A percentile compares a stretch with the other conserved stretches of the same genome.
Conservation (phyloP, 768 basidiomycete species). For the Russula olivacea region DNA sequence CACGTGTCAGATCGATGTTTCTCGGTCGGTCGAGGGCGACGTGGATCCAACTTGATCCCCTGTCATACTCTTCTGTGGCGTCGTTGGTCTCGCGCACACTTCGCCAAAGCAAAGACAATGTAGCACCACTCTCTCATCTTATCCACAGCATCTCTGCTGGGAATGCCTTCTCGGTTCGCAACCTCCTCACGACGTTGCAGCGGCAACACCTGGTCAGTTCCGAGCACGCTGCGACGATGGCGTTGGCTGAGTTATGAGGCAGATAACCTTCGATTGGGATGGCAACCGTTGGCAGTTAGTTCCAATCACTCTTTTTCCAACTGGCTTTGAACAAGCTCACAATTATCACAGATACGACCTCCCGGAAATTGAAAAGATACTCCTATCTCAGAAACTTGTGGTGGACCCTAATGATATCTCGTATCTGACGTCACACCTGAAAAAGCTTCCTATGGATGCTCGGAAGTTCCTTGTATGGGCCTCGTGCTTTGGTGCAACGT, state of each 20-base stretch:
- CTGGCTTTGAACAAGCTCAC: not conserved
- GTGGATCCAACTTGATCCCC: conserved; percentile 62
- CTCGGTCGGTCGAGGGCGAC: conserved; percentile 50
- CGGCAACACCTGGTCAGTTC: conserved; percentile 54
- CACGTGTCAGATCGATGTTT: conserved; percentile 53
- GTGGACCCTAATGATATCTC: conserved; percentile 57
- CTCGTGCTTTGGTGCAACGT: conserved; percentile 68
- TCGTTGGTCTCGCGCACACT: conserved; percentile 58
- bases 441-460: conserved; percentile 57
- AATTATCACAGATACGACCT: conserved; percentile 46
- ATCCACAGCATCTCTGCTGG: conserved; percentile 55
- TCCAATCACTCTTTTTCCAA: not conserved
- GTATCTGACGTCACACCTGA: conserved; percentile 54
- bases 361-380: conserved; percentile 47
- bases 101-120: conserved; percentile 53
- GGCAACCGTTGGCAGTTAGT: conserved; percentile 61
- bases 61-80: conserved; percentile 51
- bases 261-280: conserved; percentile 65
- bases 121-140: conserved; percentile 47
- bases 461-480: conserved; percentile 66
- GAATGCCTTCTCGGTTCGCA: conserved; percentile 65
- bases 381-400: conserved; percentile 44
- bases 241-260: conserved; percentile 10
- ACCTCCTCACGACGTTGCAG: conserved; percentile 56
- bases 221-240: not conserved